These are phyloP conservation scores for Galeopsis tetrahit DNA, from an alignment of 257 asterid genomes.

Conservation along the genomic window DNA sequence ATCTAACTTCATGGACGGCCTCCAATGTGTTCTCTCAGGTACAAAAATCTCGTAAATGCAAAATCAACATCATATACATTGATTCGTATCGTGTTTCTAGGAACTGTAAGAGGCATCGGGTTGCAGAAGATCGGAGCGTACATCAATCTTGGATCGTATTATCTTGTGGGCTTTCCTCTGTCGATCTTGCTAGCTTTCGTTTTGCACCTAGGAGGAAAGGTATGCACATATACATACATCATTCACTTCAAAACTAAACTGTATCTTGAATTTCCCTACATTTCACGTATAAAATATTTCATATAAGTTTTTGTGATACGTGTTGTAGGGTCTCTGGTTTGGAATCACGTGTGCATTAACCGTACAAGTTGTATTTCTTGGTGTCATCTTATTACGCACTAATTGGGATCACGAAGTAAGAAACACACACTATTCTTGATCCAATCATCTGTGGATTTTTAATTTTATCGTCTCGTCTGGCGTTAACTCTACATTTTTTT, in stretches of 20 bases:
- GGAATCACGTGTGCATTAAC: conserved; percentile 65
- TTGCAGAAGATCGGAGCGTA: conserved; percentile 86
- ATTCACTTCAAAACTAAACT: background rate
- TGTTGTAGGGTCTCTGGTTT: conserved; percentile 75
- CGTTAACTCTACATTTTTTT: background rate
- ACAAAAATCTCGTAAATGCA: background rate
- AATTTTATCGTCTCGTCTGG: too few species aligned
- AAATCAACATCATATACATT: background rate
- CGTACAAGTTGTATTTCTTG: conserved; percentile 64
- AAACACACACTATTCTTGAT: background rate
- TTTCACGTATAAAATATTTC: background rate
- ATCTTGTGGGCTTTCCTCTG: conserved; percentile 75
- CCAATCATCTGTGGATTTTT: background rate
- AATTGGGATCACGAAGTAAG: conserved; percentile 76
- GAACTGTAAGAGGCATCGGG: conserved; percentile 81
- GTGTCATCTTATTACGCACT: conserved; percentile 45
- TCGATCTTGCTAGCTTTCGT: conserved; percentile 70
- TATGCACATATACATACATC: conserved; percentile 24
- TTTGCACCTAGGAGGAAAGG: conserved; percentile 73
- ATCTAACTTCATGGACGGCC: conserved; percentile 77
- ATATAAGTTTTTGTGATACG: too few species aligned
- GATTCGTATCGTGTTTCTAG: conserved; percentile 31
- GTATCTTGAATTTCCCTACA: background rate
- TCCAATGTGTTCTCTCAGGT: conserved; percentile 90
- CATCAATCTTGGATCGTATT: conserved; percentile 84